Evolutionary conservation across 148 eudicot species (phyloP).

Genomic region (Polygonum aviculare): DNA sequence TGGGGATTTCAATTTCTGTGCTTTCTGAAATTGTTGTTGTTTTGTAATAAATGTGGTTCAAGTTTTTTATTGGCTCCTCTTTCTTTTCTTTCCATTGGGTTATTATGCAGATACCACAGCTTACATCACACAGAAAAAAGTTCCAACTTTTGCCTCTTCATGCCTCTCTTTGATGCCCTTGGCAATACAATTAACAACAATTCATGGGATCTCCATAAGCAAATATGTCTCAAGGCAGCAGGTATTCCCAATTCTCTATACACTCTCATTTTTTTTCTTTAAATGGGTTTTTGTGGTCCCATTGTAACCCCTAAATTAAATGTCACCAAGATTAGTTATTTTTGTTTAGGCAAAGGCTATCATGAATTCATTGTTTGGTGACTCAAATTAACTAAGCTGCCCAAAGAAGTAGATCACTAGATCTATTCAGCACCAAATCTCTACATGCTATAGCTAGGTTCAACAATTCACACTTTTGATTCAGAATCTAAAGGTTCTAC

Average conservation of each 20-base stretch:
- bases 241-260: background rate
- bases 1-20: background rate
- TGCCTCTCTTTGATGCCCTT: constrained; percentile 71
- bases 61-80: background rate
- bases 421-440: background rate
- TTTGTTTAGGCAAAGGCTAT: background rate
- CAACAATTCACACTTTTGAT: background rate
- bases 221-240: constrained; percentile 46
- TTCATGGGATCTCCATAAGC: constrained; percentile 66
- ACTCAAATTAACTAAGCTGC: background rate
- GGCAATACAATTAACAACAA: constrained; percentile 62
- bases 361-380: background rate
- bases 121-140: constrained; percentile 58
- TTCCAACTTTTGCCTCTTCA: constrained; percentile 73
- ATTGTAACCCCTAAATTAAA: background rate
- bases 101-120: constrained; percentile 62
- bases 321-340: background rate
- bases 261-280: background rate
- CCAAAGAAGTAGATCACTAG: background rate
- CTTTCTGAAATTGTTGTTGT: background rate
- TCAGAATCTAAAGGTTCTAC: background rate
- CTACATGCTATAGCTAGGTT: no score
- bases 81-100: background rate
- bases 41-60: background rate
- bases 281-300: background rate